Evolutionary conservation across 148 eudicot species (phyloP).

Genomic region (Tetragonia tetragonoides): DNA sequence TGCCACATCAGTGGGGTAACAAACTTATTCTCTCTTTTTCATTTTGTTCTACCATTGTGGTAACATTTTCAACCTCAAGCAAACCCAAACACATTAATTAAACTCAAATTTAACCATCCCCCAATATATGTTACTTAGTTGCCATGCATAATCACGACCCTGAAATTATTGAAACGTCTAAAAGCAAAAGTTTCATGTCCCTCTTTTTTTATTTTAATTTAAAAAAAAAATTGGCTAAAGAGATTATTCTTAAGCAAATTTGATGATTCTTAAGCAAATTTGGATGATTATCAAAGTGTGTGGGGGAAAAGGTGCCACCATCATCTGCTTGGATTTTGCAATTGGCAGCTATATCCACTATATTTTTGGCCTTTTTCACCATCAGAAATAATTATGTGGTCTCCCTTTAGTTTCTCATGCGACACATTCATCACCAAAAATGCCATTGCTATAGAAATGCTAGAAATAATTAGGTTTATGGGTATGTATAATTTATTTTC

Average conservation of each 20-base stretch:
- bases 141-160: constrained; percentile 31
- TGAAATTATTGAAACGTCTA: constrained; percentile 18
- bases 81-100: constrained; percentile 24
- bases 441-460: neutral
- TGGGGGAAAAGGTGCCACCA: constrained; percentile 15
- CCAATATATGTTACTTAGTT: constrained; percentile 24
- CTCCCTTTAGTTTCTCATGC: neutral
- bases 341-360: constrained; percentile 24
- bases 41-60: constrained; percentile 20
- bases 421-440: constrained; percentile 1
- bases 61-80: constrained; percentile 31
- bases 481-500: constrained; percentile 21
- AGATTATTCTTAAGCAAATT: constrained; percentile 6
- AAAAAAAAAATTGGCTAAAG: neutral
- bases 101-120: constrained; percentile 19
- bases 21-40: constrained; percentile 27
- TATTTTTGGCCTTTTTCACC: constrained; percentile 5
- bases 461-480: constrained; percentile 13
- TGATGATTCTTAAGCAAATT: neutral
- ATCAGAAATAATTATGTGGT: constrained; percentile 18
- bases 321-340: constrained; percentile 18
- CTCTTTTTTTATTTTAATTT: neutral
- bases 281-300: constrained; percentile 2
- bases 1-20: constrained; percentile 38
- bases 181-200: constrained; percentile 12